Percentiles rank a stretch among this genome's conserved stretches.
These are phyloP conservation scores for Ustilago lituana DNA, from an alignment of 1,284 basidiomycete species.

Conservation along the genomic window DNA sequence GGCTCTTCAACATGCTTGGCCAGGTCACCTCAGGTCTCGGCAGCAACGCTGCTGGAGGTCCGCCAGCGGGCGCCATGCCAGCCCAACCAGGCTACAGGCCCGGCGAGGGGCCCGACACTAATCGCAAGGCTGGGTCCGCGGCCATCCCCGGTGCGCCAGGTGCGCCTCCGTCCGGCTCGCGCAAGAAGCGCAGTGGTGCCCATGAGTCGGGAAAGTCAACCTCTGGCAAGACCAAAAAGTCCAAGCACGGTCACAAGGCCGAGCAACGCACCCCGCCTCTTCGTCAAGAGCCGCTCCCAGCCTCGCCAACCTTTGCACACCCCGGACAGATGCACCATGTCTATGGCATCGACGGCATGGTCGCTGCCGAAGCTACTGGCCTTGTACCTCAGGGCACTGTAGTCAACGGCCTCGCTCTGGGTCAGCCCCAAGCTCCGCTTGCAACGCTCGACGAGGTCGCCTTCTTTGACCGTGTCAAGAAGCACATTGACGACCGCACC, in stretches of 20 bases:
- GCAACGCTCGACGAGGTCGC: constrained; percentile 83
- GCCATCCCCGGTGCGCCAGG: constrained; percentile 70
- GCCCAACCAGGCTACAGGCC: constrained; percentile 38
- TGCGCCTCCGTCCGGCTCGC: constrained; percentile 30
- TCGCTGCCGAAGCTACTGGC: constrained; percentile 50
- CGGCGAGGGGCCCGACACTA: constrained; percentile 63
- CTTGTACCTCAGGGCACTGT: constrained; percentile 47
- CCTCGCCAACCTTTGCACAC: constrained; percentile 42
- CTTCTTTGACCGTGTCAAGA: constrained; percentile 94
- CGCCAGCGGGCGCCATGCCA: constrained; percentile 37
- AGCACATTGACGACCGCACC: constrained; percentile 81
- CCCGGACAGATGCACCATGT: constrained; percentile 48
- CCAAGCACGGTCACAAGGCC: constrained; percentile 59
- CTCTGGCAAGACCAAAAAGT: constrained; percentile 58
- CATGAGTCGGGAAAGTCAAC: constrained; percentile 39
- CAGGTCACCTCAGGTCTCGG: constrained; percentile 65
- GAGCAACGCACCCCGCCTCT: constrained; percentile 50
- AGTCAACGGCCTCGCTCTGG: constrained; percentile 46
- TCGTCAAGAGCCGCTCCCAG: constrained; percentile 38
- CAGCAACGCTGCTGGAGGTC: constrained; percentile 14
- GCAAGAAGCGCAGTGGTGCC: constrained; percentile 56
- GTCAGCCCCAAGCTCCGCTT: constrained; percentile 68
- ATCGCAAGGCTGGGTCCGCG: constrained; percentile 73
- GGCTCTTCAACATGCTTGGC: constrained; percentile 68
- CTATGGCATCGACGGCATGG: constrained; percentile 59